A percentile compares a stretch with the other conserved stretches of the same genome.
phyloP scores from a whole-genome alignment of 768 basidiomycete genomes.

The Serendipita vermifera region DNA sequence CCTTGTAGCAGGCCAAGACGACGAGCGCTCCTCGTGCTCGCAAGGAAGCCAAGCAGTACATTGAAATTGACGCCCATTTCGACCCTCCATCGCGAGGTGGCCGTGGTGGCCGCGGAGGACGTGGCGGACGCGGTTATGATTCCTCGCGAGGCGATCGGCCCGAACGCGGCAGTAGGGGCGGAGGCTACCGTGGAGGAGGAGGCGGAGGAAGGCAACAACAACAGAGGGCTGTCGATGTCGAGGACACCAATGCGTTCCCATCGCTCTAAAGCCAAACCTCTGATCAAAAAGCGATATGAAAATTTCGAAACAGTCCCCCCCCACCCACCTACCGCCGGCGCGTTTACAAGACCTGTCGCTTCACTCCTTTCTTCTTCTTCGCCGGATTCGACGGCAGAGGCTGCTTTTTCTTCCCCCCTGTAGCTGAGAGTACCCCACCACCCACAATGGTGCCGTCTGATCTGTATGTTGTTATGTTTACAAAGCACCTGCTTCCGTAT shows the following conservation, averaged over 20 bases:
- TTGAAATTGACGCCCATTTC: slow-evolving; percentile 86
- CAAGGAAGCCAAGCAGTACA: slow-evolving; percentile 82
- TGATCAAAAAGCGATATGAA: too few species aligned
- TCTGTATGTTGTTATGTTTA: too few species aligned
- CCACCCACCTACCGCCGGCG: too few species aligned
- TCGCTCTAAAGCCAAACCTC: slow-evolving; percentile 54
- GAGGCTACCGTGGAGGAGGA: slow-evolving; percentile 29
- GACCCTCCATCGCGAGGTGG: slow-evolving; percentile 65
- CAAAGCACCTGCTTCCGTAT: too few species aligned
- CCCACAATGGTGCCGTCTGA: too few species aligned
- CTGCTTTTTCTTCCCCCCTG: too few species aligned
- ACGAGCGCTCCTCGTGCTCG: slow-evolving; percentile 49
- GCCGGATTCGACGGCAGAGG: too few species aligned
- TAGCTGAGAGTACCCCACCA: too few species aligned
- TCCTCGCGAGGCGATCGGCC: slow-evolving; percentile 35
- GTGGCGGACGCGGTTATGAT: slow-evolving; percentile 32
- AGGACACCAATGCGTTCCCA: slow-evolving; percentile 80
- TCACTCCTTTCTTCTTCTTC: too few species aligned
- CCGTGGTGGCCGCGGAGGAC: slow-evolving; percentile 34
- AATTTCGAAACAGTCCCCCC: too few species aligned
- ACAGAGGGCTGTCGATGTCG: slow-evolving; percentile 44
- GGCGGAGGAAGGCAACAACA: slow-evolving; percentile 28
- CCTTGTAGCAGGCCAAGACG: slow-evolving; percentile 40
- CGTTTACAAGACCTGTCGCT: too few species aligned
- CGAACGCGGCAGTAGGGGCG: slow-evolving; percentile 30